A percentile compares a stretch with the other conserved stretches of the same genome.
Conservation (phyloP, 768 basidiomycete genomes). For the Daedalea quercina region DNA sequence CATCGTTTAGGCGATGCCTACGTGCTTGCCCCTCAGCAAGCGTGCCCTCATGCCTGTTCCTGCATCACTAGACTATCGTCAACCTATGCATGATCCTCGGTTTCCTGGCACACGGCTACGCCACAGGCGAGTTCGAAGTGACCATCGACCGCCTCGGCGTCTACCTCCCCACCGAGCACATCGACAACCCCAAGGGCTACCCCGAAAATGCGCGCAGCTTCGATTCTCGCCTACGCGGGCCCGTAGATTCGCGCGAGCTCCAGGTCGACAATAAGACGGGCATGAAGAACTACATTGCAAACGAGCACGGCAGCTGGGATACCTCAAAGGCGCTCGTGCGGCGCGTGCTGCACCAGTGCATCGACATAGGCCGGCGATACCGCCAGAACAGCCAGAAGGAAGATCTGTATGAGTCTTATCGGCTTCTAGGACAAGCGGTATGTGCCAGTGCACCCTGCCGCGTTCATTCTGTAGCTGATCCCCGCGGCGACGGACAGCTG, state of each 20-base stretch:
- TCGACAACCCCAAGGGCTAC: slow-evolving; percentile 91
- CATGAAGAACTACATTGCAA: slow-evolving; percentile 96
- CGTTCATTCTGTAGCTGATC: background rate
- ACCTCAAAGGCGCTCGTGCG: slow-evolving; percentile 78
- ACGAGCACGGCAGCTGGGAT: slow-evolving; percentile 80
- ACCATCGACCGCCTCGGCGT: slow-evolving; percentile 75
- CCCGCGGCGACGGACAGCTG: slow-evolving; percentile 33
- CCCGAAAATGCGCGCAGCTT: slow-evolving; percentile 79
- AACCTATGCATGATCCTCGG: slow-evolving; percentile 88
- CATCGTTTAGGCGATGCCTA: background rate
- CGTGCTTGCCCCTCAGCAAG: no score
- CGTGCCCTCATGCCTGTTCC: no score
- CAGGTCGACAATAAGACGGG: slow-evolving; percentile 81
- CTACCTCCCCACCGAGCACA: slow-evolving; percentile 87
- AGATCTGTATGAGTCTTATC: slow-evolving; percentile 73
- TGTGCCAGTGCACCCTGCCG: slow-evolving; percentile 18
- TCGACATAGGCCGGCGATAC: slow-evolving; percentile 66
- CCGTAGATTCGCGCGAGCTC: slow-evolving; percentile 79
- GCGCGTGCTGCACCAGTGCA: slow-evolving; percentile 68
- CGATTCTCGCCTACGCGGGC: slow-evolving; percentile 70
- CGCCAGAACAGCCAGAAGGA: slow-evolving; percentile 50
- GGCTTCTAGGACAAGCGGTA: slow-evolving; percentile 69
- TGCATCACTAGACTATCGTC: slow-evolving; percentile 85
- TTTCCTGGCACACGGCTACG: slow-evolving; percentile 82
- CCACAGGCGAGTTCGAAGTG: slow-evolving; percentile 81